phyloP scores from a whole-genome alignment of 2,329 filamentous ascomycete genomes.

The Bipolaris zeicola region DNA sequence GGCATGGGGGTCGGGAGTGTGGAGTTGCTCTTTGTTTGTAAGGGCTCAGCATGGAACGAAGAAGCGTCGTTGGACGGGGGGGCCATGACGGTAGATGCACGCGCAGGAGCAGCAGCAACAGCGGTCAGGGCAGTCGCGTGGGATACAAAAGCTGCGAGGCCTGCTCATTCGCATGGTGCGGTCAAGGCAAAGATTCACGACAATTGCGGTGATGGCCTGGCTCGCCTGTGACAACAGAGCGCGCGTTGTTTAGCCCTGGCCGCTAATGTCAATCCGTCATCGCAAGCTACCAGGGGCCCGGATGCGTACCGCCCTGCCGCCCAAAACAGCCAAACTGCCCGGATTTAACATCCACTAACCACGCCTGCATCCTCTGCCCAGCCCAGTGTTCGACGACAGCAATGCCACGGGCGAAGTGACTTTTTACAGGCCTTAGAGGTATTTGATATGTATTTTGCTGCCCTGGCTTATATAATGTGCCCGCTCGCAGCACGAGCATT shows the following conservation, averaged over 20 bases:
- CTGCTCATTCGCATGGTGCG: constrained; percentile 34
- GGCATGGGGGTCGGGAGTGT: constrained; percentile 23
- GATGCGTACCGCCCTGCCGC: background rate
- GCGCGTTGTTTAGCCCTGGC: constrained; percentile 15
- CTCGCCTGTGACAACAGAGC: constrained; percentile 26
- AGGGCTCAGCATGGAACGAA: constrained; percentile 31
- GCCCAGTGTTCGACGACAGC: too few species aligned
- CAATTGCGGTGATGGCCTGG: constrained; percentile 13
- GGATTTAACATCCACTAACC: background rate
- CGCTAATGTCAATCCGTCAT: constrained; percentile 13
- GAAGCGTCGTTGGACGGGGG: constrained; percentile 26
- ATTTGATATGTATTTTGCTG: background rate
- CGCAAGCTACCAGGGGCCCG: constrained; percentile 5
- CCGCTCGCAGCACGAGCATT: background rate
- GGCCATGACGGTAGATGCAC: constrained; percentile 28
- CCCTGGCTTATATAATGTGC: background rate
- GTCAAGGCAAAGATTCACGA: constrained; percentile 15
- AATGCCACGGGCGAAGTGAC: background rate
- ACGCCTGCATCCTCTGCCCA: background rate
- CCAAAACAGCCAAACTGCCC: constrained; percentile 3
- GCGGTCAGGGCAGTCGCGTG: constrained; percentile 24
- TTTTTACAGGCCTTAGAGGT: background rate
- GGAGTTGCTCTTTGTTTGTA: constrained; percentile 31
- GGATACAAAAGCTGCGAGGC: constrained; percentile 6
- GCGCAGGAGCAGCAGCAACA: constrained; percentile 6